Evolutionary conservation across 2,329 filamentous ascomycete species (phyloP).

Genomic region (Scedosporium apiospermum): DNA sequence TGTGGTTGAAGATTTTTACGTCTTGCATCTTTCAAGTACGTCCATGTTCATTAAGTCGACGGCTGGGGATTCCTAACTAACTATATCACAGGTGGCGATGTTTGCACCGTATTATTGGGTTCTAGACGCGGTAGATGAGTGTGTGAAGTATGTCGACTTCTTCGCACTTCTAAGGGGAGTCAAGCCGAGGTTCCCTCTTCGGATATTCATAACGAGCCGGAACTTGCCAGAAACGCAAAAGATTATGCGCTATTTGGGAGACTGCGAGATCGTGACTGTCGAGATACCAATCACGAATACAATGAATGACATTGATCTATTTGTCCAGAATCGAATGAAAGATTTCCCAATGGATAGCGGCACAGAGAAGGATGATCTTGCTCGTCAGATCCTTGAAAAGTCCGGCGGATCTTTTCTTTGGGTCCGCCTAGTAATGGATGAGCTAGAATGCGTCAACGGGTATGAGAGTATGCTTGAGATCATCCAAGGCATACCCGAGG

Average conservation of each 20-base stretch:
- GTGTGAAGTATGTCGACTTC: neutral
- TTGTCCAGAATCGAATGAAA: neutral
- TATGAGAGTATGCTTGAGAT: constrained; percentile 16
- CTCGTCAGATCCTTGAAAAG: constrained; percentile 14
- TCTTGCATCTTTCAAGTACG: constrained; percentile 18
- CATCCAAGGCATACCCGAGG: constrained; percentile 20
- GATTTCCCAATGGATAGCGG: neutral
- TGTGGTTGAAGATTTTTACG: constrained; percentile 24
- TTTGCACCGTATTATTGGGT: neutral
- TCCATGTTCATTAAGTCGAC: neutral
- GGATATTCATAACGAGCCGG: neutral
- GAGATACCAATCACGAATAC: neutral
- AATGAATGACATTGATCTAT: neutral
- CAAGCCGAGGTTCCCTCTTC: neutral
- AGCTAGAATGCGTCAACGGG: constrained; percentile 16
- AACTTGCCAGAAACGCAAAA: neutral
- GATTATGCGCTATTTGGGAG: neutral
- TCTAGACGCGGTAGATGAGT: neutral
- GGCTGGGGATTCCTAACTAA: neutral
- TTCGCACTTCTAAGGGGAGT: neutral
- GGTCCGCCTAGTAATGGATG: constrained; percentile 20
- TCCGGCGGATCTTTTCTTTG: constrained; percentile 23
- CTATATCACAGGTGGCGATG: neutral
- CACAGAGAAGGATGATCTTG: constrained; percentile 10
- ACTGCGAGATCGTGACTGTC: neutral